phyloP scores from a whole-genome alignment of 352 stramenopile genomes.

The Phytopythium boreale region DNA sequence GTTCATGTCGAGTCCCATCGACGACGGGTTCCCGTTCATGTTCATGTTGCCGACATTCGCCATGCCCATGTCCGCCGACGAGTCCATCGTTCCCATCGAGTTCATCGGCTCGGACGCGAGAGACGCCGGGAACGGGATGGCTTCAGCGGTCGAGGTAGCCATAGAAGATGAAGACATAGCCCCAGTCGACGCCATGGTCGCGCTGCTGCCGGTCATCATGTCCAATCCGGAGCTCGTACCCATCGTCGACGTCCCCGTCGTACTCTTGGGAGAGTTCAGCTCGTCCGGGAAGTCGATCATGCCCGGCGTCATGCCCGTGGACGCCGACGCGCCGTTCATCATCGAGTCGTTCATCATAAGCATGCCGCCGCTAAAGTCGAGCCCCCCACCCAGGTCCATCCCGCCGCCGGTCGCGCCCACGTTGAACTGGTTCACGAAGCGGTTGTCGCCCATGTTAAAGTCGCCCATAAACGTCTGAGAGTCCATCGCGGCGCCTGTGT shows the following conservation, averaged over 20 bases:
- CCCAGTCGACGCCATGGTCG: conserved; percentile 27
- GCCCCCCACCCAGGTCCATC: conserved; percentile 39
- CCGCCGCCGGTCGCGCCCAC: conserved; percentile 23
- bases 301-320: conserved; percentile 22
- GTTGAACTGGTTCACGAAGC: conserved; percentile 78
- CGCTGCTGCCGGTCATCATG: conserved; percentile 10
- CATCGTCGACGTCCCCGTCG: conserved; percentile 8
- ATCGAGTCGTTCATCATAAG: conserved; percentile 66
- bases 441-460: conserved; percentile 68
- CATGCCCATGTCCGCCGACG: conserved; percentile 23
- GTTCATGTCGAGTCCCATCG: conserved; percentile 25
- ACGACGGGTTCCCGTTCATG: conserved; percentile 10
- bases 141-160: conserved; percentile 34
- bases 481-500: conserved; percentile 37
- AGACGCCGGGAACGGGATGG: conserved; percentile 76
- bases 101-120: conserved; percentile 60
- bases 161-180: conserved; percentile 25
- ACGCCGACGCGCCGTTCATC: conserved; percentile 20
- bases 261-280: conserved; percentile 68
- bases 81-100: conserved; percentile 31
- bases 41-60: conserved; percentile 4
- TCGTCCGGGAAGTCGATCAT: conserved; percentile 88
- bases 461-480: conserved; percentile 75
- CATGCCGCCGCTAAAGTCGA: conserved; percentile 71
- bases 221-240: conserved; percentile 13